Conservation (phyloP, 2,329 filamentous ascomycete species). For the Didymella keratinophila region DNA sequence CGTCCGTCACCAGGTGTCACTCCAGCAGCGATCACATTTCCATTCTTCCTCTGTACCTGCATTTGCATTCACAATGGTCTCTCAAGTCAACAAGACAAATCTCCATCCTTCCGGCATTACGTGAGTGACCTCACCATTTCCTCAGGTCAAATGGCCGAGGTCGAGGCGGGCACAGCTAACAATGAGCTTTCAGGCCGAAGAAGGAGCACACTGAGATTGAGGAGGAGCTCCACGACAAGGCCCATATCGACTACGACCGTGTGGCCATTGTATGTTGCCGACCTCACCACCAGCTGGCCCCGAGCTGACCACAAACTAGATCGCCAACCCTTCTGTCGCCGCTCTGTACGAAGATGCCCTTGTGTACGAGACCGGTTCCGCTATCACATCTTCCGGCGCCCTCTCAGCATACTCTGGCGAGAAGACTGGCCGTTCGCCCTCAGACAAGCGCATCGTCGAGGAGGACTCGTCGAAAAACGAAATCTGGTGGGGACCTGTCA, state of each 20-base stretch:
- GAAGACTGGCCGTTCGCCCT: constrained; percentile 96
- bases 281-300: neutral
- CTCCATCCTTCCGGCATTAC: constrained; percentile 90
- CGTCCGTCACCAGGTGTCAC: constrained; percentile 64
- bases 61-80: constrained; percentile 50
- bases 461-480: constrained; percentile 88
- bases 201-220: constrained; percentile 95
- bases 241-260: constrained; percentile 98
- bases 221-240: constrained; percentile 95
- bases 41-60: constrained; percentile 64
- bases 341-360: constrained; percentile 99
- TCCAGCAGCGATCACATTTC: constrained; percentile 66
- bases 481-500: constrained; percentile 99
- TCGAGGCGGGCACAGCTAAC: constrained; percentile 28
- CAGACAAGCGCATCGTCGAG: constrained; percentile 97
- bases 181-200: constrained; percentile 67
- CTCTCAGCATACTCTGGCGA: constrained; percentile 97
- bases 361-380: constrained; percentile 95
- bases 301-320: constrained; percentile 52
- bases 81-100: constrained; percentile 84
- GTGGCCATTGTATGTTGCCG: constrained; percentile 84
- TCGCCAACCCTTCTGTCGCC: constrained; percentile 92
- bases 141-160: constrained; percentile 2
- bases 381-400: constrained; percentile 94
- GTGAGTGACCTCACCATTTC: constrained; percentile 64